Percentiles rank a stretch among this genome's conserved stretches.
These are phyloP conservation scores for Buxus sempervirens DNA, from an alignment of 164 flowering plant species.

Conservation along the genomic window DNA sequence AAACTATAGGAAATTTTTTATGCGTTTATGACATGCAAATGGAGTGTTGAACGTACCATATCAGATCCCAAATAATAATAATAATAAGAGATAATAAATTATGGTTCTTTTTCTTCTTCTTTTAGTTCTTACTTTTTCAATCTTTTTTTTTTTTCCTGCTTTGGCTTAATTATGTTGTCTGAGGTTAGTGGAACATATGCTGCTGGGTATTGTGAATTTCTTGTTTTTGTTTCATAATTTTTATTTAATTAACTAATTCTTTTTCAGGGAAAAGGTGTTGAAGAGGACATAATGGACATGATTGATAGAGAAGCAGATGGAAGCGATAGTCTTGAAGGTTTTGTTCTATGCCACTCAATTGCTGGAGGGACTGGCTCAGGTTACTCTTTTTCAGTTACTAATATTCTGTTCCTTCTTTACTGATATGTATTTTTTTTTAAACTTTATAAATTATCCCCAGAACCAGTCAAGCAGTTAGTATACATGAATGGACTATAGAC, in stretches of 20 bases:
- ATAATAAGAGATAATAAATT: too few species aligned
- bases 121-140: too few species aligned
- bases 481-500: too few species aligned
- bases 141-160: neutral
- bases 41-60: too few species aligned
- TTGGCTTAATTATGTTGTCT: neutral
- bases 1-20: too few species aligned
- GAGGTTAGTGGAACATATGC: neutral
- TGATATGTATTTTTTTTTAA: neutral
- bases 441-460: too few species aligned
- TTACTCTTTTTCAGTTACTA: constrained; percentile 17
- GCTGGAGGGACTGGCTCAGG: constrained; percentile 99
- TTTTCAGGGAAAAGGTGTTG: constrained; percentile 83
- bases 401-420: neutral
- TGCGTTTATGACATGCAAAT: too few species aligned
- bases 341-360: constrained; percentile 95
- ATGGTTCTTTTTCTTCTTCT: too few species aligned
- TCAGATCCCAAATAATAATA: too few species aligned
- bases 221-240: neutral
- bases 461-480: too few species aligned
- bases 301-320: constrained; percentile 99
- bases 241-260: constrained; percentile 4
- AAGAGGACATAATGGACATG: constrained; percentile 99
- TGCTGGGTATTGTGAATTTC: neutral
- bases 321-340: constrained; percentile 99